Conservation (phyloP, 2,329 filamentous ascomycete species). For the Monosporascus sp. region DNA sequence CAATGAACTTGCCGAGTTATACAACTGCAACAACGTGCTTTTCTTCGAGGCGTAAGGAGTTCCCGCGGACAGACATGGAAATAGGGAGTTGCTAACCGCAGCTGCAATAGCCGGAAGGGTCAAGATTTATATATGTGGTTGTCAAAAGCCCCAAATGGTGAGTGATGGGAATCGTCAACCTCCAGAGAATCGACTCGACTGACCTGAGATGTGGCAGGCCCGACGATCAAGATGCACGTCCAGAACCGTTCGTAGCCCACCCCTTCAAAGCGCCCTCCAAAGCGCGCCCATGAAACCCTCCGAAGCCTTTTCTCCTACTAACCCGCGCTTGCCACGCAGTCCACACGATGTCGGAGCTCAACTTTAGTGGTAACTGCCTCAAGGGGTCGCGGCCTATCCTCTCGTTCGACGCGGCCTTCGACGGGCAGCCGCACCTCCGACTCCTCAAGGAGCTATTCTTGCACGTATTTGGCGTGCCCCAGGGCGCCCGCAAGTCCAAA, state of each 20-base stretch:
- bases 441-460: conserved; percentile 86
- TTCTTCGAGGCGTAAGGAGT: conserved; percentile 72
- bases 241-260: conserved; percentile 49
- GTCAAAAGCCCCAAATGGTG: conserved; percentile 75
- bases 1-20: conserved; percentile 69
- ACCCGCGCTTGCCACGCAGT: conserved; percentile 39
- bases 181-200: neutral
- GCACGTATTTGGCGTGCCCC: conserved; percentile 88
- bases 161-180: neutral
- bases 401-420: conserved; percentile 86
- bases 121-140: conserved; percentile 95
- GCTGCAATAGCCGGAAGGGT: conserved; percentile 56
- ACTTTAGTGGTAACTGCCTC: conserved; percentile 94
- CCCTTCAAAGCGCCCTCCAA: neutral
- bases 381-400: conserved; percentile 89
- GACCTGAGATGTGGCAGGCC: conserved; percentile 37
- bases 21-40: conserved; percentile 90
- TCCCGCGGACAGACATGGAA: neutral
- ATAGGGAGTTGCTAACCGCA: neutral
- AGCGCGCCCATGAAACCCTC: neutral
- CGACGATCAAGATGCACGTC: conserved; percentile 62
- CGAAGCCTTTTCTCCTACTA: neutral
- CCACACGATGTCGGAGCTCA: conserved; percentile 86
- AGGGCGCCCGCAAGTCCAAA: conserved; percentile 82
- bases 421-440: conserved; percentile 70